Evolutionary conservation across 371 early-diverging fungal species (phyloP).

Genomic region (Pancytospora epiphaga): DNA sequence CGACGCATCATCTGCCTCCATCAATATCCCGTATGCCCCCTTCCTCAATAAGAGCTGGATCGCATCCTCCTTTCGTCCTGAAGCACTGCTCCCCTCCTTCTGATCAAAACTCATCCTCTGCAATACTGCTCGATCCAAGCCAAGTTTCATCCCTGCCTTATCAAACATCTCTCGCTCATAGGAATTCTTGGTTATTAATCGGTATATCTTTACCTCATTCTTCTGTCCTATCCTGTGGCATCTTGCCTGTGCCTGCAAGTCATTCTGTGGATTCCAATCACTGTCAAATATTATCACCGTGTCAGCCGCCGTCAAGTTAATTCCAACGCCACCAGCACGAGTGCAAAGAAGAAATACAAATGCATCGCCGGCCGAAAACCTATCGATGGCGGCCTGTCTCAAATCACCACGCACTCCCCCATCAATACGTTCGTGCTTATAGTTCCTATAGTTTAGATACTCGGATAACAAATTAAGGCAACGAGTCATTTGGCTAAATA

Average conservation of each 20-base stretch:
- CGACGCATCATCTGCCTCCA: slow-evolving; percentile 69
- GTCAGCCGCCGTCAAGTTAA: slow-evolving; percentile 95
- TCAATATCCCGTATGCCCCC: slow-evolving; percentile 64
- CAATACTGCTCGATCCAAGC: slow-evolving; percentile 89
- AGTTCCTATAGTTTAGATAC: slow-evolving; percentile 73
- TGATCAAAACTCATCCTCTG: slow-evolving; percentile 66
- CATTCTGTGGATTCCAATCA: slow-evolving; percentile 99
- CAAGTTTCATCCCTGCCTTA: slow-evolving; percentile 82
- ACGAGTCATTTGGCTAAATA: slow-evolving; percentile 95
- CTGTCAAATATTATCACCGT: slow-evolving; percentile 97
- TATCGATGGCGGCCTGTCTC: slow-evolving; percentile 78
- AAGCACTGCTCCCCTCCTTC: slow-evolving; percentile 26
- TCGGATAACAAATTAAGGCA: slow-evolving; percentile 95
- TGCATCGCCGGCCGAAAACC: slow-evolving; percentile 75
- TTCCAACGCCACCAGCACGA: slow-evolving; percentile 92
- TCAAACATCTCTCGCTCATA: slow-evolving; percentile 74
- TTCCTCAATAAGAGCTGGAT: slow-evolving; percentile 76
- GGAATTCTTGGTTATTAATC: slow-evolving; percentile 81
- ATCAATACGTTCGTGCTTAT: slow-evolving; percentile 89
- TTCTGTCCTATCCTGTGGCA: slow-evolving; percentile 99
- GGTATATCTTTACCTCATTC: slow-evolving; percentile 91
- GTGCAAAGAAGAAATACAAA: slow-evolving; percentile 69
- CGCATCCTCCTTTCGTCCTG: slow-evolving; percentile 65
- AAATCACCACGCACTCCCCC: slow-evolving; percentile 86
- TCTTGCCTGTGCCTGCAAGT: slow-evolving; percentile 97